phyloP scores from a whole-genome alignment of 192 early-diverging fungal genomes.

The Backusella australiensis region DNA sequence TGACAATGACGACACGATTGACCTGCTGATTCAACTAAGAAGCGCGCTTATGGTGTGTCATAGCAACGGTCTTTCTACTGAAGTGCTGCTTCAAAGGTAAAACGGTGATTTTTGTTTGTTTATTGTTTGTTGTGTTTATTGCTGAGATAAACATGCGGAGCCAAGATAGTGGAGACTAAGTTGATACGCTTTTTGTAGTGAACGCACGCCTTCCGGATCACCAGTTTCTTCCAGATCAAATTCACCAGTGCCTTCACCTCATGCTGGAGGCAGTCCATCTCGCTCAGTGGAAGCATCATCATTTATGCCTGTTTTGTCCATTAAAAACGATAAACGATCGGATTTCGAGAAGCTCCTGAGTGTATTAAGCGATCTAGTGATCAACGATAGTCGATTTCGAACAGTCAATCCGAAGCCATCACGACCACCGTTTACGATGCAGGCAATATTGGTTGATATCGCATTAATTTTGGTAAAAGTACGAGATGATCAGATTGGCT shows the following conservation, averaged over 20 bases:
- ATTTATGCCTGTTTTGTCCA: background rate
- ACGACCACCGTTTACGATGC: conserved; percentile 50
- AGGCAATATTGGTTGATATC: conserved; percentile 49
- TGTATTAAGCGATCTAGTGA: conserved; percentile 48
- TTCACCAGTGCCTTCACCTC: conserved; percentile 12
- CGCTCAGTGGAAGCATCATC: conserved; percentile 9
- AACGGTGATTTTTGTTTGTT: background rate
- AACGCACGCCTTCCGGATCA: conserved; percentile 8
- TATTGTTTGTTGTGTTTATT: background rate
- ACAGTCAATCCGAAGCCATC: conserved; percentile 43
- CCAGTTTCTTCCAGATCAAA: conserved; percentile 16
- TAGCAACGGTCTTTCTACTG: background rate
- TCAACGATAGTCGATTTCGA: conserved; percentile 54
- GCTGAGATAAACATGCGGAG: background rate
- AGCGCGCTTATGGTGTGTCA: conserved; percentile 13
- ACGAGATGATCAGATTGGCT: conserved; percentile 32
- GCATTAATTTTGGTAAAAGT: conserved; percentile 33
- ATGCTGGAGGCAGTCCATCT: conserved; percentile 3
- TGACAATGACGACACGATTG: conserved; percentile 36
- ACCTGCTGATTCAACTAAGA: conserved; percentile 27
- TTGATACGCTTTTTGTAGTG: background rate
- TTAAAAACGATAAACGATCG: conserved; percentile 11
- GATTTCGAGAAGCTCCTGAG: conserved; percentile 37
- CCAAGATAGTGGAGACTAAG: background rate
- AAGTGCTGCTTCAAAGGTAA: conserved; percentile 21